Base-by-base conservation (phyloP, 2,329 filamentous ascomycete species). In the Paramyrothecium sp. region DNA sequence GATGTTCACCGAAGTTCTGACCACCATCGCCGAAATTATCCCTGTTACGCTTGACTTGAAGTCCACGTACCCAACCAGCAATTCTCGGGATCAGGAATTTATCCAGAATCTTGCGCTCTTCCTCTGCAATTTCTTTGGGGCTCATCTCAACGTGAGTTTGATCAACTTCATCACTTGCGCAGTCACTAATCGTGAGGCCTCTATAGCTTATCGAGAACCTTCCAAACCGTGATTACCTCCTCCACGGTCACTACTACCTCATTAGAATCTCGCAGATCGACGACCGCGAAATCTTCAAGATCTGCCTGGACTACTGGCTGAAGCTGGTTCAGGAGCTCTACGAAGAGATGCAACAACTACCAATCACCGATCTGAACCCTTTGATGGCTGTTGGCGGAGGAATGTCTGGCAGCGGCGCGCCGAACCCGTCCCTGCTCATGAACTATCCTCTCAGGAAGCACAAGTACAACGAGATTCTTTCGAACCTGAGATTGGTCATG, bases 271-370 rank as follows among this genome's bases (percentile, higher is more conserved):
- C 93, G 51, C 93, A 99, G 77, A 99, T 99, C 64, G 95, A 99
- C 65, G 96, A 99, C 70, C 89, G 95, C 55, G 95, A 99, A 74
- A 97, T 99, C 63, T 99, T 99, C 86, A 99, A 99, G 83, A 99
- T 99, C 69, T 96, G 91, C 72, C 81, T 99, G 61, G 96, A 99
- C 73, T 99, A 99, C 79, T 99, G 95, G 95, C 95, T 96, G 41
- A 98, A 97, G 77, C 84, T 98, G 53, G 96, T 99, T 7, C 94
- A 96, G 69, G 95, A 98, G 75, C 84, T 99, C 21, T 99, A 98
- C 72, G 95, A 99, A 72, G 95, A 99, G 79, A 97, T 98, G 93
- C 95, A 99, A 75, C 86, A 92, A 62, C 86, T 98, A 3, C 96
- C 95, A 8, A 91, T 98, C 65, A 92, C 91, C 54, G 95, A 99